Evolutionary conservation across 2,329 filamentous ascomycete species (phyloP), one percentile per base, ranked within the genome.

Genomic region (Calonectria hongkongensis): DNA sequence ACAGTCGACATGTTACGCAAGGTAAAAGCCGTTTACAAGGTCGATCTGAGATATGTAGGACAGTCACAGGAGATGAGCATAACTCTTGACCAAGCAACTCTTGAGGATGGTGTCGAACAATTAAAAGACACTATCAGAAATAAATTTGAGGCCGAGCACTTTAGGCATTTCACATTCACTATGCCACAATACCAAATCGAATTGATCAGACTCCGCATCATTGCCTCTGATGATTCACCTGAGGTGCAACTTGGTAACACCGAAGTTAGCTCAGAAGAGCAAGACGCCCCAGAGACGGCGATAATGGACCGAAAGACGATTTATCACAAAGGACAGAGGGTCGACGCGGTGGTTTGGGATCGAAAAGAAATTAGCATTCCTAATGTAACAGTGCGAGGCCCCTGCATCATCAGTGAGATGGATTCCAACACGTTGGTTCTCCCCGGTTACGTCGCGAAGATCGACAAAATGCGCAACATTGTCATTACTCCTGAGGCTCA

Each of bases 131-230:
- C 27, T 27, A 6, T 54, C 8, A 30, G 51, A 30, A 10, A 7
- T n/a, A 56, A 33, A n/a, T 56, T 56, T 21, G 51, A 56, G 6
- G n/a, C 16, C n/a, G 51, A 56, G 51, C 51, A 56, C 30, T 36
- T 36, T 12, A 28, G 51, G 18, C 51, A 56, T 18, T 56, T 56
- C n/a, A 56, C 51, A 8, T 56, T 56, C 6, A 56, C 33, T 12
- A 56, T 56, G 51, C 4, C 51, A 6, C 28, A 36, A 7, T 28
- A 56, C 30, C 30, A 28, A 7, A 56, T 56, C 8, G 51, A 56
- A 6, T 27, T 56, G 2, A 56, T 56, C 18, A 56, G 51, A 21
- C 51, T 56, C n/a, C 51, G 51, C 8, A 12, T 28, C 12, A 56
- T 56, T n/a, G 51, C 33, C 30, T 56, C 51, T 12, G 51, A 56